Base-by-base conservation (phyloP, 805 yeast species). In the Dipodascus geniculatus region DNA sequence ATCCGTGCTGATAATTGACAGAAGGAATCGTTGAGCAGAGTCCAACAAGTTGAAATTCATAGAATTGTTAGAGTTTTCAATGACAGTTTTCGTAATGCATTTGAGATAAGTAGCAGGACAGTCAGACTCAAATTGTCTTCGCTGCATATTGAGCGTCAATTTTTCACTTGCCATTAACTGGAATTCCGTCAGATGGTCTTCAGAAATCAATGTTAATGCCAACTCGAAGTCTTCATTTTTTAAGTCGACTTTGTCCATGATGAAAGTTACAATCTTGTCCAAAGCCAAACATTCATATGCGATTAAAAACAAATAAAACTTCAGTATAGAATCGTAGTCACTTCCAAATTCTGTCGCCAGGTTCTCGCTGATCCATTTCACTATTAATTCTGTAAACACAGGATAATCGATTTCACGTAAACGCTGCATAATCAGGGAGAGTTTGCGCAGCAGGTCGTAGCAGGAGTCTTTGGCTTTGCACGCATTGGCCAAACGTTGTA, bases 271-370 rank as follows among this genome's bases (percentile, higher is more conserved):
- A 1, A 74, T 58, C 1, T 66, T 57, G 16, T 68, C 62, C 2
- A 77, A 49, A 1, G 63, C 58, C 1, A 73, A 56, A 44, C 75
- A 64, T 19, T 69, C 73, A 52, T 72, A 68, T 11, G 69, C 54
- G 0, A 76, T 59, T 48, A 76, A 55, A 24, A 65, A 69, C n/a
- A 68, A 54, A 3, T 74, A 57, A 11, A 75, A 63, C 42, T 66
- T 72, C 48, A 68, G 57, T 52, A 71, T 68, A 22, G 65, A 57
- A 1, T 69, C 66, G 53, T 69, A 71, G 48, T 71, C 72, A 3
- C 57, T 51, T 23, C 57, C 57, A 3, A 56, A 51, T 50, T 55
- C 56, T 51, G 65, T 22, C 63, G 63, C 60, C 56, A 67, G 59
- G 59, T 68, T 54, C 61, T 62, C 58, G 50, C 65, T 31, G 59